phyloP scores from a whole-genome alignment of 768 basidiomycete genomes.

The Mycena haematopus region DNA sequence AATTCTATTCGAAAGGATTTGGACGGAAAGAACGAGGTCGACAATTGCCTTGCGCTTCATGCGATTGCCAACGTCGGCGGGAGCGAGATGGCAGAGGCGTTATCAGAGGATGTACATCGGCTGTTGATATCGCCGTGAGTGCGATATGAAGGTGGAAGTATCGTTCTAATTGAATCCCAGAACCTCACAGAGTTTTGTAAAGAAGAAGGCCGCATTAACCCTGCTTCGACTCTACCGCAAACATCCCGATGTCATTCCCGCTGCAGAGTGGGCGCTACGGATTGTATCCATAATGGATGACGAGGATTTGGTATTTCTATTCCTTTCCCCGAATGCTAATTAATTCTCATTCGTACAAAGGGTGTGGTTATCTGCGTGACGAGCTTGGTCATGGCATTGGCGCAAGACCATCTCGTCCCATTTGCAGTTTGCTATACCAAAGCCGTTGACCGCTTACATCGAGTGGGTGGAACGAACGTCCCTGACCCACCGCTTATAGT shows the following conservation, averaged over 20 bases:
- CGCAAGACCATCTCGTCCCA: conserved; percentile 91
- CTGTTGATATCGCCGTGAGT: conserved; percentile 92
- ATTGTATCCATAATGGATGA: conserved; percentile 98
- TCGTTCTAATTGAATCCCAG: conserved; percentile 48
- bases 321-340: conserved; percentile 3
- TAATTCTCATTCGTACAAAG: conserved; percentile 45
- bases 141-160: conserved; percentile 6
- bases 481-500: conserved; percentile 9
- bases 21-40: conserved; percentile 92
- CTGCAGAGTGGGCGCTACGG: conserved; percentile 93
- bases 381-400: conserved; percentile 90
- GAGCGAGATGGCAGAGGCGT: conserved; percentile 97
- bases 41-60: conserved; percentile 95
- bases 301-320: conserved; percentile 69
- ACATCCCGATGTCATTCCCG: conserved; percentile 92
- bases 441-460: conserved; percentile 87
- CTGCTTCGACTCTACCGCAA: conserved; percentile 93
- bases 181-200: conserved; percentile 93
- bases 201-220: conserved; percentile 98
- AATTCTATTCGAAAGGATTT: conserved; percentile 98
- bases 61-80: conserved; percentile 99
- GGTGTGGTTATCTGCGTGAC: conserved; percentile 96
- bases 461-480: conserved; percentile 54
- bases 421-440: conserved; percentile 94
- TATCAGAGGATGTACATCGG: conserved; percentile 93